A percentile compares a stretch with the other conserved stretches of the same genome.
phyloP scores from a whole-genome alignment of 2,329 filamentous ascomycete species.

The Aspergillus awamori region DNA sequence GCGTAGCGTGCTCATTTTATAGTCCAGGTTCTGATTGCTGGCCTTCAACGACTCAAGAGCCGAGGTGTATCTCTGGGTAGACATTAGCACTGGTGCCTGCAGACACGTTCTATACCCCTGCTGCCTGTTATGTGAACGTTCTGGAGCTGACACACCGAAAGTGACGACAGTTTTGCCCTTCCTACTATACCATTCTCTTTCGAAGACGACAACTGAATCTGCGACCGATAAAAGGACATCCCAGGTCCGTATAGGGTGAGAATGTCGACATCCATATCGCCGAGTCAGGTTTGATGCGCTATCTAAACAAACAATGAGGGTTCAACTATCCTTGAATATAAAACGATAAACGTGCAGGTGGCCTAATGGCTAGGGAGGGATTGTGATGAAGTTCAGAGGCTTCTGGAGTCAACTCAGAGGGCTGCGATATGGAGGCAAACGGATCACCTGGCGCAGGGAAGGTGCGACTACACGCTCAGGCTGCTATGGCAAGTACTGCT shows the following conservation, averaged over 20 bases:
- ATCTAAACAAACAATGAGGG: slow-evolving; percentile 16
- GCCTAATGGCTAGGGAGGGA: slow-evolving; percentile 17
- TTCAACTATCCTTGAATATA: slow-evolving; percentile 12
- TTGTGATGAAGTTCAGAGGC: not conserved
- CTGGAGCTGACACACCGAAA: slow-evolving; percentile 19
- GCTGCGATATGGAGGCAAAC: not conserved
- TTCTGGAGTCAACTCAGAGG: not conserved
- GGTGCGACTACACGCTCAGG: not conserved
- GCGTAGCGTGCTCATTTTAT: slow-evolving; percentile 27
- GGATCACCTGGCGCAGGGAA: not conserved
- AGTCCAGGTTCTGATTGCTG: slow-evolving; percentile 32
- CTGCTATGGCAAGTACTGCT: not conserved
- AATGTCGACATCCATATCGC: slow-evolving; percentile 21
- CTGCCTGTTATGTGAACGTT: not conserved
- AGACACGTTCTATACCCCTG: not conserved
- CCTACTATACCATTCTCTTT: not conserved
- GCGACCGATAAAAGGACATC: slow-evolving; percentile 27
- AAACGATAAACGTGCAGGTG: slow-evolving; percentile 15
- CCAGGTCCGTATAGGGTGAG: slow-evolving; percentile 23
- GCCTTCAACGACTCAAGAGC: slow-evolving; percentile 26
- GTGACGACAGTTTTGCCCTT: slow-evolving; percentile 6
- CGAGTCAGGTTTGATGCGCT: slow-evolving; percentile 4
- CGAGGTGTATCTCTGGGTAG: slow-evolving; percentile 22
- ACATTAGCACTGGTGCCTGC: not conserved
- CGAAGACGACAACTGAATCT: slow-evolving; percentile 1